These are phyloP conservation scores for Apiospora pterosperma DNA, from an alignment of 2,329 filamentous ascomycete genomes.

Conservation along the genomic window DNA sequence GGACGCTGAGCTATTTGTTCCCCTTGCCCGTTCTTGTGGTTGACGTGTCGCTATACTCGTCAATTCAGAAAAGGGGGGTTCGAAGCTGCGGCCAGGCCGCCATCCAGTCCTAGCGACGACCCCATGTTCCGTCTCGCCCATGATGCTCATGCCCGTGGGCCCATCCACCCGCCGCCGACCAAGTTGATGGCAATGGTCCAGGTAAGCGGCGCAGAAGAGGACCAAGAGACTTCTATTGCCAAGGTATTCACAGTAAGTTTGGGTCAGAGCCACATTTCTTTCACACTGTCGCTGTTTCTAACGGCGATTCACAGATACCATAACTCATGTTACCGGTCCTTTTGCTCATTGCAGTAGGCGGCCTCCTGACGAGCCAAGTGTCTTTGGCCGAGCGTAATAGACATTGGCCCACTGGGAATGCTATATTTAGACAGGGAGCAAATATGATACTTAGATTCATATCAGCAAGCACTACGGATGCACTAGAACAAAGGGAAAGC, in stretches of 20 bases:
- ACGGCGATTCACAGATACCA: constrained; percentile 26
- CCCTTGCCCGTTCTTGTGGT: constrained; percentile 63
- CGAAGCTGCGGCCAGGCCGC: constrained; percentile 28
- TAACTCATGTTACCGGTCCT: constrained; percentile 35
- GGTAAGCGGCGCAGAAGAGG: constrained; percentile 35
- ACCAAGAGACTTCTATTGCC: constrained; percentile 39
- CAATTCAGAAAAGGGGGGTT: constrained; percentile 30
- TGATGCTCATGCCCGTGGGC: constrained; percentile 38
- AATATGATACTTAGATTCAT: background rate
- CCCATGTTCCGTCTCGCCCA: constrained; percentile 63
- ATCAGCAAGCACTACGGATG: background rate
- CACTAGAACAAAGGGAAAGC: background rate
- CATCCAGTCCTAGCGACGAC: constrained; percentile 39
- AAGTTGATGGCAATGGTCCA: constrained; percentile 44
- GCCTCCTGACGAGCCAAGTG: constrained; percentile 27
- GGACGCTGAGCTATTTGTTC: constrained; percentile 62
- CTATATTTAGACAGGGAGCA: background rate
- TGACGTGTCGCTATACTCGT: constrained; percentile 60
- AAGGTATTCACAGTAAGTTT: constrained; percentile 38
- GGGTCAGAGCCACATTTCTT: background rate
- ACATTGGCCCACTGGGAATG: background rate
- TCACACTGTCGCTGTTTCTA: background rate
- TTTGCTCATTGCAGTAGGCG: constrained; percentile 33
- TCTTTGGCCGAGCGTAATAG: constrained; percentile 11
- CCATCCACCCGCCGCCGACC: constrained; percentile 43